Evolutionary conservation across 2,329 filamentous ascomycete genomes (phyloP), one percentile per base, ranked within the genome.

Genomic region (Exophiala alcalophila): DNA sequence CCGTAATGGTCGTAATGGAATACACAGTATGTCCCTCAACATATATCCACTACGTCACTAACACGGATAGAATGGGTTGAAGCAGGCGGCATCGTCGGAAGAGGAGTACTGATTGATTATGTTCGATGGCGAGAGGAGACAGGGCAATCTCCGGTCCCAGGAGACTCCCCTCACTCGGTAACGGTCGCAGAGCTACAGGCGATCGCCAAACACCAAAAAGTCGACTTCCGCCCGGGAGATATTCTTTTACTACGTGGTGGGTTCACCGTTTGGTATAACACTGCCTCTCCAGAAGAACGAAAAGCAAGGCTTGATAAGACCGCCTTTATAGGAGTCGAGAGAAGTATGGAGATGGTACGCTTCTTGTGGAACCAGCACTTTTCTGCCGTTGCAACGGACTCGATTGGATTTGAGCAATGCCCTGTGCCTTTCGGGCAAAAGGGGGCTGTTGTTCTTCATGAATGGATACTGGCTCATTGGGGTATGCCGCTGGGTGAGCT

Each of bases 81-180:
- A 21, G 23, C 19, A 10, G 76, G 76, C 19, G 74, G 74, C 2
- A 54, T 80, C 7, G 74, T 75, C 3, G 75, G 68, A 0, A 66
- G 78, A 2, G 78, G 74, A 4, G 72, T 81, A 0, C 62, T 82
- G 14, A 65, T 81, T 36, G 77, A 81, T 59, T 80, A 68, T 47
- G 50, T 54, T 25, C 19, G 14, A 4, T 37, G 33, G 33, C 12
- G 19, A 26, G 5, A 37, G n/a, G 33, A 37, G 21, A 37, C 33
- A 4, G 19, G 23, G 26, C 33, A 37, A 18, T 6, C 10, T 2
- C 33, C 33, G n/a, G 21, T 26, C 5, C 14, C 19, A 6, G 19
- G 19, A 4, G 33, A 16, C 33, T 15, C 20, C 14, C 9, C 19
- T 27, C 23, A 37, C 23, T n/a, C 20, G 10, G 19, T 37, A 8